Evolutionary conservation across 1,284 basidiomycete species (phyloP).

Genomic region (Meripilus lineatus): DNA sequence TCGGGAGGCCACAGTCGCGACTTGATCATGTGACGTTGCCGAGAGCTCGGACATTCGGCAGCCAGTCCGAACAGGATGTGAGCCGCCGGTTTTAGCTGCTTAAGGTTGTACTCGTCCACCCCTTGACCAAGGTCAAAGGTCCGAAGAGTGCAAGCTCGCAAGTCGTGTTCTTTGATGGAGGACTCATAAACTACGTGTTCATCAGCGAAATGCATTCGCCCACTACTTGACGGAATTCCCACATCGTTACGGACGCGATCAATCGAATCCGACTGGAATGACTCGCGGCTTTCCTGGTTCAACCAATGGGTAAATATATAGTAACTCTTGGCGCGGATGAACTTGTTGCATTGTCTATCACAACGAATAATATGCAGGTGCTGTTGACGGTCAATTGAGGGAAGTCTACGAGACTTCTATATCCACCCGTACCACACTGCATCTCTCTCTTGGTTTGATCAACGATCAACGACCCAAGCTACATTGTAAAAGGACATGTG

Average conservation of each 20-base stretch:
- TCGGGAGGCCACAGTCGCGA: slow-evolving; percentile 29
- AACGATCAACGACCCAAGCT: too few species aligned
- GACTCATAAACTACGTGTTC: slow-evolving; percentile 44
- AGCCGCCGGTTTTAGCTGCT: neutral
- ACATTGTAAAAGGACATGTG: too few species aligned
- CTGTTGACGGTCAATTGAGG: slow-evolving; percentile 23
- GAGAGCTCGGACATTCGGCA: neutral
- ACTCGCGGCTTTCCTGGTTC: slow-evolving; percentile 43
- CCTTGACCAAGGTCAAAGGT: slow-evolving; percentile 29
- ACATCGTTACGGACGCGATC: slow-evolving; percentile 31
- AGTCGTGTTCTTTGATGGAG: slow-evolving; percentile 39
- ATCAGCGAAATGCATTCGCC: slow-evolving; percentile 33
- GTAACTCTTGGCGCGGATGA: neutral
- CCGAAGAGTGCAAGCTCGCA: slow-evolving; percentile 42
- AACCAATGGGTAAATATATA: slow-evolving; percentile 32
- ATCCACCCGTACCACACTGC: too few species aligned
- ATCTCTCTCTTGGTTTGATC: too few species aligned
- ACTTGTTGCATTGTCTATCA: slow-evolving; percentile 4
- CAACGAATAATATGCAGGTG: slow-evolving; percentile 42
- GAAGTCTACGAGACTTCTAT: slow-evolving; percentile 32
- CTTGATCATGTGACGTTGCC: neutral
- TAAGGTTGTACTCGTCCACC: neutral
- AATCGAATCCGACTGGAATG: slow-evolving; percentile 22
- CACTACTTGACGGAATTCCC: slow-evolving; percentile 28
- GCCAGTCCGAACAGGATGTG: slow-evolving; percentile 1